These are phyloP conservation scores for Houttuynia cordata DNA, from an alignment of 164 flowering plant genomes.

Conservation along the genomic window DNA sequence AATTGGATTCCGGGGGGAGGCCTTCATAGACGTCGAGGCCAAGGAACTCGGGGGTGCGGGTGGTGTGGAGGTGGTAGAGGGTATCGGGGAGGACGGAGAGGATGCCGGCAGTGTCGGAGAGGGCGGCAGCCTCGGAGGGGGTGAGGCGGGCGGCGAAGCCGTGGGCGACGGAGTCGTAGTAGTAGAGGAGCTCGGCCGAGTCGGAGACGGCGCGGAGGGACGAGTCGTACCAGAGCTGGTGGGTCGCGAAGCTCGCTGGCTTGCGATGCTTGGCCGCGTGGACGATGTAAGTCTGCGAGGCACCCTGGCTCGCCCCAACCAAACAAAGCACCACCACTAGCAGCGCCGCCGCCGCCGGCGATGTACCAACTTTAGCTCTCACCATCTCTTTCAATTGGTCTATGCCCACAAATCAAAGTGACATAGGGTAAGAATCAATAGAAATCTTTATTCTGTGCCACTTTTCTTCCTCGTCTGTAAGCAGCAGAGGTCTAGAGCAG, in stretches of 20 bases:
- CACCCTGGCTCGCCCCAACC: neutral
- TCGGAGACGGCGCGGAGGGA: slow-evolving; percentile 48
- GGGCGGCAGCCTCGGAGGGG: slow-evolving; percentile 31
- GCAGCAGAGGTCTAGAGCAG: neutral
- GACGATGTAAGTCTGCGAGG: slow-evolving; percentile 46
- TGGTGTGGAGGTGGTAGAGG: slow-evolving; percentile 67
- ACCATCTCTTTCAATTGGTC: neutral
- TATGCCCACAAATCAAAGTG: neutral
- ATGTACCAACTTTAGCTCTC: neutral
- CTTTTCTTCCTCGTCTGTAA: neutral
- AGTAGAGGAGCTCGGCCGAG: slow-evolving; percentile 52
- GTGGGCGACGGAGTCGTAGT: slow-evolving; percentile 50
- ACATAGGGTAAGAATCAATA: neutral
- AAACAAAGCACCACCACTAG: neutral
- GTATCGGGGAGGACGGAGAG: slow-evolving; percentile 50
- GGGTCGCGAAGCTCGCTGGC: slow-evolving; percentile 42
- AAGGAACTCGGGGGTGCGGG: slow-evolving; percentile 76
- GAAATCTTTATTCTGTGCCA: neutral
- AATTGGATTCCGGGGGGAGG: slow-evolving; percentile 25
- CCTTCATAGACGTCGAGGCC: slow-evolving; percentile 34
- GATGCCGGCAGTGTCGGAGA: slow-evolving; percentile 33
- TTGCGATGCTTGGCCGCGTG: slow-evolving; percentile 55
- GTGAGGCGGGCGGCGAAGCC: slow-evolving; percentile 72
- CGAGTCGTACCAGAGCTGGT: slow-evolving; percentile 56
- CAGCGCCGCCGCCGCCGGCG: neutral